Base-by-base conservation (phyloP, 2,329 filamentous ascomycete genomes). In the Spiromastix sp. region DNA sequence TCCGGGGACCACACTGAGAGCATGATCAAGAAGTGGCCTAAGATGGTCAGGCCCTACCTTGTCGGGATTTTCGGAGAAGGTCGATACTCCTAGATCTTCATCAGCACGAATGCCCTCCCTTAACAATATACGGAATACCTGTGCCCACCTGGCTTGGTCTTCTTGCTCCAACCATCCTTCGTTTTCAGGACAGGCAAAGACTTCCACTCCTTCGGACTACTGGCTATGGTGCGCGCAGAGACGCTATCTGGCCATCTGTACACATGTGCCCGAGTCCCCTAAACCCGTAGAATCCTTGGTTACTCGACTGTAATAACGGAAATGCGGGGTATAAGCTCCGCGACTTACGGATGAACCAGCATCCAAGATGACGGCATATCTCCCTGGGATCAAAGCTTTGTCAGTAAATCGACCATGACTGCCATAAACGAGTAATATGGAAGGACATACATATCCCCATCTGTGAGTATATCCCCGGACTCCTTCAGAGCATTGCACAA, bases 321-420 rank as follows among this genome's bases (percentile, higher is more conserved):
- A 29, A 15, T 15, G 11, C 4, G 9, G 27, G 29, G 28, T 10
- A 11, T 29, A 10, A 21, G n/a, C n/a, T n/a, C n/a, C n/a, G n/a
- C n/a, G n/a, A 59, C 67, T 45, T 62, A 74, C 72, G 52, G 91
- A 96, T 60, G 91, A 96, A 49, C 91, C 91, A 57, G 91, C 91
- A 72, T 98, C 91, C 54, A 98, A 75, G 56, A 98, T 87, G 51
- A 96, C 84, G 56, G 87, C 91, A 71, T 93, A 95, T 66, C 69
- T 67, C 69, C 70, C 70, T 73, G 41, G 28, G 42, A 4, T 38
- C 25, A 22, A 13, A 10, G 38, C 43, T 31, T 42, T 32, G 38
- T 43, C 33, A 22, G 30, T 50, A 42, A 38, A 38, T 46, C 40
- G 49, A 45, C 10, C 22, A 11, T n/a, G 12, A n/a, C 15, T 22